Evolutionary conservation across 768 basidiomycete species (phyloP).

Genomic region (Termitomyces sp.): DNA sequence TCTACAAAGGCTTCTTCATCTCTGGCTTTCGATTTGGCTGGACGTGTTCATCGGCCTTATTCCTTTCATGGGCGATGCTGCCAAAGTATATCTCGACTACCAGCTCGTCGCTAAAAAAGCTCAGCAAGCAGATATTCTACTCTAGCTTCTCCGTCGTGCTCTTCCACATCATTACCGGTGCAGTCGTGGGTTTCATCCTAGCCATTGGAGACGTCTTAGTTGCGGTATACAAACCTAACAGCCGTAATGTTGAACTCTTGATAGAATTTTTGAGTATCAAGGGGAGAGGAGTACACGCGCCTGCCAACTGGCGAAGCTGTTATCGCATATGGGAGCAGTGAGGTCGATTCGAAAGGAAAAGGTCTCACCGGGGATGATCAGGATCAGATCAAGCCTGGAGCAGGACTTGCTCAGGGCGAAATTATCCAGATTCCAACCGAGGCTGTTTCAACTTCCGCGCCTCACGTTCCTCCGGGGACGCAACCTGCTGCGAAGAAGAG

Average conservation of each 20-base stretch:
- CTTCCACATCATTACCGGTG: constrained; percentile 69
- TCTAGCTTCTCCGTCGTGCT: constrained; percentile 72
- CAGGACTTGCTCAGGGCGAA: neutral
- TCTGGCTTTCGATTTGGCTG: constrained; percentile 85
- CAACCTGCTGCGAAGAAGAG: neutral
- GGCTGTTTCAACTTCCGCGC: neutral
- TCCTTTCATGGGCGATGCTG: constrained; percentile 66
- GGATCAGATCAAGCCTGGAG: constrained; percentile 15
- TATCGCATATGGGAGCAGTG: constrained; percentile 6
- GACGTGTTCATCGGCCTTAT: constrained; percentile 79
- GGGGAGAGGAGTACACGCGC: constrained; percentile 72
- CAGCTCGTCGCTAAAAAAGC: constrained; percentile 74
- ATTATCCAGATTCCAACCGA: neutral
- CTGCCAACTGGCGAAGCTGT: constrained; percentile 32
- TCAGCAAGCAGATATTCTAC: constrained; percentile 62
- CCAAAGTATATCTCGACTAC: constrained; percentile 67
- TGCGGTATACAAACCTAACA: constrained; percentile 84
- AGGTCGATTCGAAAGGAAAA: constrained; percentile 13
- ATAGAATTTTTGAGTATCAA: constrained; percentile 77
- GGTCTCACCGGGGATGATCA: constrained; percentile 31
- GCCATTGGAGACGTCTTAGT: constrained; percentile 73
- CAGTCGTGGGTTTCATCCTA: constrained; percentile 64
- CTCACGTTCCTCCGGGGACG: neutral
- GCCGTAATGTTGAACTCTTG: constrained; percentile 80
- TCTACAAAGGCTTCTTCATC: constrained; percentile 83